A percentile compares a stretch with the other conserved stretches of the same genome.
phyloP scores from a whole-genome alignment of 148 eudicot genomes.

The Dysphania ambrosioides region DNA sequence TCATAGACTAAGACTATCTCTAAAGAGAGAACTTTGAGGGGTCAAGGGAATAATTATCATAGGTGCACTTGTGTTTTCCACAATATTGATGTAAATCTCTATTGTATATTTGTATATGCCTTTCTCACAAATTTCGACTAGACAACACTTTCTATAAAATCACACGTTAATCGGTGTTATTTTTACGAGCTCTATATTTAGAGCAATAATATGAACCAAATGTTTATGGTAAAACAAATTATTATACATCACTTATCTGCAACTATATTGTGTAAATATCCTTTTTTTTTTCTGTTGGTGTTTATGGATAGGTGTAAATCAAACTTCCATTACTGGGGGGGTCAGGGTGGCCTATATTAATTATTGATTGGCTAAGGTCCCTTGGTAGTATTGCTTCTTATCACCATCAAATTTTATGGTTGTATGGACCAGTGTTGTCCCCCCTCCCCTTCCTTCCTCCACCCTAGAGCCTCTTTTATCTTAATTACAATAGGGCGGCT shows the following conservation, averaged over 20 bases:
- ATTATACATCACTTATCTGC: background rate
- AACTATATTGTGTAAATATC: background rate
- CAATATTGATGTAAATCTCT: too few relatives aligned
- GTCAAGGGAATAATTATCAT: conserved; percentile 3
- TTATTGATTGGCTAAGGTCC: conserved; percentile 26
- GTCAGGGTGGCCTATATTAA: conserved; percentile 7
- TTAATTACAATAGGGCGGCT: conserved; percentile 3
- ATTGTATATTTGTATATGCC: too few relatives aligned
- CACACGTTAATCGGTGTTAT: too few relatives aligned
- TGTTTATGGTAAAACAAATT: background rate
- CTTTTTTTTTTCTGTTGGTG: background rate
- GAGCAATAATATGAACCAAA: background rate
- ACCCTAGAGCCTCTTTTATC: background rate
- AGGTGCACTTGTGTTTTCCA: background rate
- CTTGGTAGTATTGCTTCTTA: conserved; percentile 1
- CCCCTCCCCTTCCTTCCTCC: background rate
- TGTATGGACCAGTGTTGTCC: conserved; percentile 30
- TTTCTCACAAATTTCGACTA: too few relatives aligned
- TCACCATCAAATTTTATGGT: conserved; percentile 29
- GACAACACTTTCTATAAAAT: too few relatives aligned
- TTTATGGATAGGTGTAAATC: background rate
- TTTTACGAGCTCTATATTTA: too few relatives aligned
- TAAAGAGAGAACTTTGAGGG: conserved; percentile 2
- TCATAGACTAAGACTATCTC: conserved; percentile 16
- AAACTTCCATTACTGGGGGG: background rate